Conservation (phyloP, 2,329 filamentous ascomycete species). For the Tolypocladium capitatum region DNA sequence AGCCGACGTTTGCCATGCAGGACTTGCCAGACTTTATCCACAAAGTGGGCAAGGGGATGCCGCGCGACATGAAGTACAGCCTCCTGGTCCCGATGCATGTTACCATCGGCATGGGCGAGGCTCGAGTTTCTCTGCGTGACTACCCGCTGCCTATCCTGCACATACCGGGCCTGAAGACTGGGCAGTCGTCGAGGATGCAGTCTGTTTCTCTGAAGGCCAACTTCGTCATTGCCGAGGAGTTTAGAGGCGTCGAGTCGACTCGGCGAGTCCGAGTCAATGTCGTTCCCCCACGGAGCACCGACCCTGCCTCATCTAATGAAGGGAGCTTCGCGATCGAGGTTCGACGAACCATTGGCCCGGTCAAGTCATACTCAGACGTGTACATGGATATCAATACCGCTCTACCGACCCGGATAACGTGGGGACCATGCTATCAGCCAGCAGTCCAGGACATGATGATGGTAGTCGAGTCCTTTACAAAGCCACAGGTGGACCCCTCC, state of each 20-base stretch:
- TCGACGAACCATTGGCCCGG: constrained; percentile 78
- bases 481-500: constrained; percentile 84
- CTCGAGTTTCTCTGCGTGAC: constrained; percentile 72
- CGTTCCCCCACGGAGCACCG: constrained; percentile 52
- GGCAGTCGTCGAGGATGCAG: constrained; percentile 67
- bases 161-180: constrained; percentile 67
- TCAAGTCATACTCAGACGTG: constrained; percentile 94
- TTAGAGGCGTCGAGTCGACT: constrained; percentile 64
- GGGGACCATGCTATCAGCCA: constrained; percentile 95
- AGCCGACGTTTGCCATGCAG: constrained; percentile 75
- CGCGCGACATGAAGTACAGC: constrained; percentile 78
- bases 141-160: constrained; percentile 89
- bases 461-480: constrained; percentile 93
- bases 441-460: constrained; percentile 99
- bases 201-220: constrained; percentile 76
- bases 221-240: constrained; percentile 94
- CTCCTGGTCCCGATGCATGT: constrained; percentile 83
- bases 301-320: constrained; percentile 38
- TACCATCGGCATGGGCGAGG: constrained; percentile 81
- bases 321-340: constrained; percentile 75
- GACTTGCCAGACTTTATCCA: constrained; percentile 77
- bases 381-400: constrained; percentile 85
- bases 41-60: constrained; percentile 92
- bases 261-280: constrained; percentile 73
- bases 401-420: constrained; percentile 84